phyloP scores from a whole-genome alignment of 2,329 filamentous ascomycete genomes.

The Bertia moriformis region DNA sequence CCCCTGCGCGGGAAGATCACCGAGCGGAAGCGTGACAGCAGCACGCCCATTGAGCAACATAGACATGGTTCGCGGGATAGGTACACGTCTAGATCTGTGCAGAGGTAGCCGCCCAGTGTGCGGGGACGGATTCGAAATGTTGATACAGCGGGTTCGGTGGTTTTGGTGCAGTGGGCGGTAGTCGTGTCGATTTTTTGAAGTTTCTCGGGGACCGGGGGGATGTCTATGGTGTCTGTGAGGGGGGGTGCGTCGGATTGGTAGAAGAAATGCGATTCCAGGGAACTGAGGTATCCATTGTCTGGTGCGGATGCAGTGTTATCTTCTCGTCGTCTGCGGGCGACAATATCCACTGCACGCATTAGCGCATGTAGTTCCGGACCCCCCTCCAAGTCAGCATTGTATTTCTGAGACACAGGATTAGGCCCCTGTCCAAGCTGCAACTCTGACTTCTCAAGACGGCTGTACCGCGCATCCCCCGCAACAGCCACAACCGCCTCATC shows the following conservation, averaged over 20 bases:
- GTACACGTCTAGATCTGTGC: conserved; percentile 1
- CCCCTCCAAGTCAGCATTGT: neutral
- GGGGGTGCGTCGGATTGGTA: neutral
- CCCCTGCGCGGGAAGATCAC: neutral
- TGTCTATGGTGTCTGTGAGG: neutral
- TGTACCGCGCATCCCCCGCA: conserved; percentile 24
- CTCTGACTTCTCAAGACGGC: conserved; percentile 10
- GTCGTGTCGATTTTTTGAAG: neutral
- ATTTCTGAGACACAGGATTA: conserved; percentile 9
- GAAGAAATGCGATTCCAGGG: neutral
- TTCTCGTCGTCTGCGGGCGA: neutral
- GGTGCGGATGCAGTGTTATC: neutral
- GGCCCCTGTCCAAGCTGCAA: conserved; percentile 7
- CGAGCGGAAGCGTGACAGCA: neutral
- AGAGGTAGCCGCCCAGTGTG: neutral
- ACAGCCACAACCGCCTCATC: conserved; percentile 23
- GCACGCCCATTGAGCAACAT: conserved; percentile 1
- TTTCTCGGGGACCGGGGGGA: neutral
- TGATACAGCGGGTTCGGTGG: neutral
- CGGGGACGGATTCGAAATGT: neutral
- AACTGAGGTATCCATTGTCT: neutral
- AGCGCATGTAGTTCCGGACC: neutral
- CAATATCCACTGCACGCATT: neutral
- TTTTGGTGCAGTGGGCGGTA: neutral
- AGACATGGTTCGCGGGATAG: neutral